These are phyloP conservation scores for Pythium phragmitis DNA, from an alignment of 352 stramenopile genomes.

Conservation along the genomic window DNA sequence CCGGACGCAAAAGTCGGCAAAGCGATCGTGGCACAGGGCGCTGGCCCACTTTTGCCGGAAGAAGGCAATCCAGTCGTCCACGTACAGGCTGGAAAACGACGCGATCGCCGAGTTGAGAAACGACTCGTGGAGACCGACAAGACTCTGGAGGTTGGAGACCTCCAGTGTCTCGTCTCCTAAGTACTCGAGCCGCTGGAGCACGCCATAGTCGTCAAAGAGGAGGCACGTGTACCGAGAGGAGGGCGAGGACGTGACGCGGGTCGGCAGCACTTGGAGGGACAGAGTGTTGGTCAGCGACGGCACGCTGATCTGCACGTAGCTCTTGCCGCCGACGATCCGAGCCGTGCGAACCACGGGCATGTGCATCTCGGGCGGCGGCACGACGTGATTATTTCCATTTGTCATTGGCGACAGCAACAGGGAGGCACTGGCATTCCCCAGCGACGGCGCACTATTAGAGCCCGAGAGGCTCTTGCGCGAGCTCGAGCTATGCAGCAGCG, in stretches of 20 bases:
- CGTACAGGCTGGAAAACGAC: slow-evolving; percentile 65
- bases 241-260: slow-evolving; percentile 27
- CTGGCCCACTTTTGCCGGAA: slow-evolving; percentile 77
- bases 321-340: slow-evolving; percentile 47
- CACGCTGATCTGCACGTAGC: slow-evolving; percentile 73
- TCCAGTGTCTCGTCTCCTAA: slow-evolving; percentile 55
- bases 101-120: slow-evolving; percentile 83
- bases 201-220: slow-evolving; percentile 73
- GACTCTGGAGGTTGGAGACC: slow-evolving; percentile 61
- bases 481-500: background rate
- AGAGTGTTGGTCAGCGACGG: slow-evolving; percentile 68
- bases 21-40: slow-evolving; percentile 78
- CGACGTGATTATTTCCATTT: slow-evolving; percentile 22
- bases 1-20: slow-evolving; percentile 63
- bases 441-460: slow-evolving; percentile 19
- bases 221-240: slow-evolving; percentile 58
- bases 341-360: slow-evolving; percentile 55
- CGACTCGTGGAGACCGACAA: slow-evolving; percentile 83
- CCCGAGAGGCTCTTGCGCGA: slow-evolving; percentile 18
- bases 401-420: background rate
- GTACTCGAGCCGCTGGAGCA: slow-evolving; percentile 75
- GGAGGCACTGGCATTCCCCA: background rate
- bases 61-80: slow-evolving; percentile 85
- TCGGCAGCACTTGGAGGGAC: slow-evolving; percentile 56
- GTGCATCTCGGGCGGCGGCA: slow-evolving; percentile 66